A percentile compares a stretch with the other conserved stretches of the same genome.
Evolutionary conservation across 371 early-diverging fungal species (phyloP).

Genomic region (Batkoa obscura): DNA sequence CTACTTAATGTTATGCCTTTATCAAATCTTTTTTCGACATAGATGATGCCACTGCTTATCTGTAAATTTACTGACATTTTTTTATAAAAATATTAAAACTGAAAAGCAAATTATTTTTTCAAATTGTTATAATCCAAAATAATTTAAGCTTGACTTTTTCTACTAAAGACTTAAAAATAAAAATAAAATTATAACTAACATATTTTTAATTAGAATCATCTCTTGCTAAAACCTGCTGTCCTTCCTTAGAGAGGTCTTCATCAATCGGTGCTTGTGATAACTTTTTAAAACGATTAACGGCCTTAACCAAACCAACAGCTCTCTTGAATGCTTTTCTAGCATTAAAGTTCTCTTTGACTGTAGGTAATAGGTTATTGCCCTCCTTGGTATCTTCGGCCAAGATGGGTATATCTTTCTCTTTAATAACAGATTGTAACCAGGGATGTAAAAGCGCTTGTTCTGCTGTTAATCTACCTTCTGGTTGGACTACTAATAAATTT

Average conservation of each 20-base stretch:
- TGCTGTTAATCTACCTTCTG: constrained; percentile 45
- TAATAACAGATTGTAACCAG: constrained; percentile 16
- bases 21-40: constrained; percentile 1
- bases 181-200: no score
- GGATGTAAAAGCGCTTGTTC: constrained; percentile 44
- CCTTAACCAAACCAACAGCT: constrained; percentile 28
- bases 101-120: no score
- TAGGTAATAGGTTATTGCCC: constrained; percentile 36
- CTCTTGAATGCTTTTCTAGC: constrained; percentile 52
- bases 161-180: no score
- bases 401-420: no score
- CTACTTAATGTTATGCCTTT: background rate
- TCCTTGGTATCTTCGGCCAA: background rate
- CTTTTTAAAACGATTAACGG: constrained; percentile 11
- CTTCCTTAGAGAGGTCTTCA: background rate
- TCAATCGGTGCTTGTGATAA: background rate
- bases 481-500: constrained; percentile 46
- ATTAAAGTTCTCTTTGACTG: constrained; percentile 60
- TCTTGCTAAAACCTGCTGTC: no score
- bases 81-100: no score
- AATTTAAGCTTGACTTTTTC: no score
- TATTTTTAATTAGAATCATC: no score
- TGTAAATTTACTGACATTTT: no score
- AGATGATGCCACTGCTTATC: no score
- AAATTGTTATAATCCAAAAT: no score